A percentile compares a stretch with the other conserved stretches of the same genome.
Evolutionary conservation across 169 alveolate species (phyloP).

Genomic region (Plasmodium vinckei): DNA sequence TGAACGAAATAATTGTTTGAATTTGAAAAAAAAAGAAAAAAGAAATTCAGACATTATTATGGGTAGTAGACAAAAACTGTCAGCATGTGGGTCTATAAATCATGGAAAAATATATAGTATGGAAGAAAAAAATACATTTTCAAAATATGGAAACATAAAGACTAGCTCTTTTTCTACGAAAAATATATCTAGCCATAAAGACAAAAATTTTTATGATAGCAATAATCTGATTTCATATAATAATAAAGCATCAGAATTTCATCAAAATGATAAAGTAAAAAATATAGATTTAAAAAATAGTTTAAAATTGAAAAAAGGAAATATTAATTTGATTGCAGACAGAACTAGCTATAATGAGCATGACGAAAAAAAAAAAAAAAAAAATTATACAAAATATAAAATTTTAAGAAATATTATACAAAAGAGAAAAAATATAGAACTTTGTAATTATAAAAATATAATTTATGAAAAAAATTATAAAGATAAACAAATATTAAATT

Average conservation of each 20-base stretch:
- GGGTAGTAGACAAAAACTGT: too few relatives aligned
- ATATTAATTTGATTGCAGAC: not conserved
- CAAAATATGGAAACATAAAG: too few relatives aligned
- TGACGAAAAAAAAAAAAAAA: slow-evolving; percentile 8
- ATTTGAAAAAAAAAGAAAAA: too few relatives aligned
- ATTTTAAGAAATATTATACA: slow-evolving; percentile 30
- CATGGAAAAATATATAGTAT: too few relatives aligned
- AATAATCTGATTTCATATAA: too few relatives aligned
- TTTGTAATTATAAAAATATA: not conserved
- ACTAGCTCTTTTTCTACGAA: too few relatives aligned
- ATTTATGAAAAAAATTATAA: not conserved
- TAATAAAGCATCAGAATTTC: not conserved
- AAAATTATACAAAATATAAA: slow-evolving; percentile 40
- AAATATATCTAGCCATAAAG: too few relatives aligned
- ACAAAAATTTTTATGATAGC: too few relatives aligned
- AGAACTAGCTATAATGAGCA: not conserved
- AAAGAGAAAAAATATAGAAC: slow-evolving; percentile 19
- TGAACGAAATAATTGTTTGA: too few relatives aligned
- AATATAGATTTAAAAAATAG: not conserved
- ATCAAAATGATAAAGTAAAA: not conserved
- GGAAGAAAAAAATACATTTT: too few relatives aligned
- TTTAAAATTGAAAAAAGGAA: not conserved
- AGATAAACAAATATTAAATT: not conserved
- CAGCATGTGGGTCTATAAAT: too few relatives aligned
- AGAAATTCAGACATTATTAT: too few relatives aligned